Conservation (phyloP, 106 monocot species). For the Ottelia alismoides region DNA sequence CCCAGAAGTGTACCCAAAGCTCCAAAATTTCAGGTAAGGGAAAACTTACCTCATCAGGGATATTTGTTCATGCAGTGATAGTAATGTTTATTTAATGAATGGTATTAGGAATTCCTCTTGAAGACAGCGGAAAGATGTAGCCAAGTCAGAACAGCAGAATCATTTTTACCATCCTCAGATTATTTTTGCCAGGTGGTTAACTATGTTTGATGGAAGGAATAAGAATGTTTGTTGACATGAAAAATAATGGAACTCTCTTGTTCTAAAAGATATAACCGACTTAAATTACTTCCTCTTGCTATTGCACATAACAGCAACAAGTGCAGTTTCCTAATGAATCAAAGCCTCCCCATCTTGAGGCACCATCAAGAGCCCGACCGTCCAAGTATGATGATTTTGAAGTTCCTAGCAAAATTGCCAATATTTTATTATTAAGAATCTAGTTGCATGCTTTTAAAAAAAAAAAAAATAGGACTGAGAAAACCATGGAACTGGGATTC, state of each 20-base stretch:
- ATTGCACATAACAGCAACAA: neutral
- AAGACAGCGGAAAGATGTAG: neutral
- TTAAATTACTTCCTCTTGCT: neutral
- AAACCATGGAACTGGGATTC: neutral
- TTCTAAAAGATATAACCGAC: too few species aligned
- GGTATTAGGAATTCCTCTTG: slow-evolving; percentile 1
- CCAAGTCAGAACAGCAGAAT: neutral
- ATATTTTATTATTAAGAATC: too few species aligned
- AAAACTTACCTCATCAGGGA: neutral
- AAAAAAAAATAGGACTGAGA: neutral
- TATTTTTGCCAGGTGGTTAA: neutral
- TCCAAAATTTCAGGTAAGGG: neutral
- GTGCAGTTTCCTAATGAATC: neutral
- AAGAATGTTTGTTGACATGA: too few species aligned
- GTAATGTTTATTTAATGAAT: neutral
- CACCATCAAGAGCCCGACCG: neutral
- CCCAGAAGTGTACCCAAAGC: neutral
- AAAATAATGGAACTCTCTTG: neutral
- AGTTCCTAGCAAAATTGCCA: too few species aligned
- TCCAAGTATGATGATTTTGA: too few species aligned
- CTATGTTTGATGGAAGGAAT: too few species aligned
- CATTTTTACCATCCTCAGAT: neutral
- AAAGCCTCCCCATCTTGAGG: neutral
- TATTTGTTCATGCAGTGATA: neutral
- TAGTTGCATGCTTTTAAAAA: neutral